Percentiles rank a stretch among this genome's conserved stretches.
Conservation (phyloP, 2,329 filamentous ascomycete genomes). For the Fusarium burgessii region DNA sequence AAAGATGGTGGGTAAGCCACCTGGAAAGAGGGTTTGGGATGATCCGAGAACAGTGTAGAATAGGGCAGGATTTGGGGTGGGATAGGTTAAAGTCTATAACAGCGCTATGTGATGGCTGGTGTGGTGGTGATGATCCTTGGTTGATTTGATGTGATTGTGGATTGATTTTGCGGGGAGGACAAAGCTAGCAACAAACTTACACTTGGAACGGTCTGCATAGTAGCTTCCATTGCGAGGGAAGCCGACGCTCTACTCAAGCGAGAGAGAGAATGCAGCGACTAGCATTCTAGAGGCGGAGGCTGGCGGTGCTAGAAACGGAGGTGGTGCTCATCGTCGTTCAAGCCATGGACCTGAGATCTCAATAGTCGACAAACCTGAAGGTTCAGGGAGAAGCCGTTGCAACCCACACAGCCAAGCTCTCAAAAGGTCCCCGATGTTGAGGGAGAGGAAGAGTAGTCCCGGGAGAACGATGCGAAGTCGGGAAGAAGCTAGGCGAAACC, state of each 20-base stretch:
- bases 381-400: constrained; percentile 27
- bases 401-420: constrained; percentile 31
- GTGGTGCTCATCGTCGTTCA: constrained; percentile 49
- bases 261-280: constrained; percentile 50
- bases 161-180: constrained; percentile 38
- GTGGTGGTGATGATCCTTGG: constrained; percentile 41
- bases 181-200: constrained; percentile 54
- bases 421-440: constrained; percentile 31
- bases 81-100: constrained; percentile 44
- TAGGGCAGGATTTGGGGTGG: constrained; percentile 29
- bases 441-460: constrained; percentile 21
- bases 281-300: constrained; percentile 52
- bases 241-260: constrained; percentile 54
- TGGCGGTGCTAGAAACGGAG: constrained; percentile 45
- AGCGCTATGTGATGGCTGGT: constrained; percentile 35
- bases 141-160: constrained; percentile 32
- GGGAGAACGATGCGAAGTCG: constrained; percentile 31
- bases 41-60: constrained; percentile 31
- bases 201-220: constrained; percentile 67
- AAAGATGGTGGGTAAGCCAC: constrained; percentile 36
- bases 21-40: constrained; percentile 37
- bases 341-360: constrained; percentile 42
- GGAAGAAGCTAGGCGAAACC: constrained; percentile 37
- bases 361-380: constrained; percentile 22
- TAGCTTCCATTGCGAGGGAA: constrained; percentile 53